Evolutionary conservation across 768 basidiomycete species (phyloP).

Genomic region (Tricholoma sp.): DNA sequence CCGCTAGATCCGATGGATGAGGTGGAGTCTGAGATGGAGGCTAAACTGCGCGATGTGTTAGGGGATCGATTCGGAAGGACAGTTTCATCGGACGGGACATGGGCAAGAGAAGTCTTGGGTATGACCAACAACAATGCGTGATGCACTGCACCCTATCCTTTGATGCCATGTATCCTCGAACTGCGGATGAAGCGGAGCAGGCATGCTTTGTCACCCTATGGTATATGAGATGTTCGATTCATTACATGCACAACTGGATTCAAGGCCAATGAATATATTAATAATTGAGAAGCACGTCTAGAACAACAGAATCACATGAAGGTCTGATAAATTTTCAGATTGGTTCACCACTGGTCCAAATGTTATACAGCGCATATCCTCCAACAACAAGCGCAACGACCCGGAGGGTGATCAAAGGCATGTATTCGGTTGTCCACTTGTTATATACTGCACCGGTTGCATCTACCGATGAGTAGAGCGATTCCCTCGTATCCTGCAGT

Average conservation of each 20-base stretch:
- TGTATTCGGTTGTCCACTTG: slow-evolving; percentile 31
- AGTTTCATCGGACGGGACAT: slow-evolving; percentile 52
- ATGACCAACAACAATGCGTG: slow-evolving; percentile 13
- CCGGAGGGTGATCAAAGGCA: slow-evolving; percentile 28
- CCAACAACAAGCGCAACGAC: slow-evolving; percentile 26
- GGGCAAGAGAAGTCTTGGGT: slow-evolving; percentile 58
- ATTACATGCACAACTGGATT: no score
- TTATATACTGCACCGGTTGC: slow-evolving; percentile 31
- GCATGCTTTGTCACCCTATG: no score
- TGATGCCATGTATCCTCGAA: neutral
- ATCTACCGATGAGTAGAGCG: slow-evolving; percentile 33
- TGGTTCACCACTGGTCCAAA: slow-evolving; percentile 7
- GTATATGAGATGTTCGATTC: no score
- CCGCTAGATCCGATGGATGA: slow-evolving; percentile 46
- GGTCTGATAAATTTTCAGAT: neutral
- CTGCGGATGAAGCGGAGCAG: no score
- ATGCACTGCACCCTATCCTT: neutral
- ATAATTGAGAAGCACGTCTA: neutral
- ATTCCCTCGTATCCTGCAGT: slow-evolving; percentile 31
- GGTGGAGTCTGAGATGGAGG: slow-evolving; percentile 42
- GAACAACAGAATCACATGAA: no score
- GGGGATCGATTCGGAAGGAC: slow-evolving; percentile 60
- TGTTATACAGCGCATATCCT: slow-evolving; percentile 23
- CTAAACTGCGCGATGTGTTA: slow-evolving; percentile 46
- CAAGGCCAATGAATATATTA: no score